Evolutionary conservation across 306 rosid genomes (phyloP), one percentile per base, ranked within the genome.

Genomic region (Clitoria ternatea): DNA sequence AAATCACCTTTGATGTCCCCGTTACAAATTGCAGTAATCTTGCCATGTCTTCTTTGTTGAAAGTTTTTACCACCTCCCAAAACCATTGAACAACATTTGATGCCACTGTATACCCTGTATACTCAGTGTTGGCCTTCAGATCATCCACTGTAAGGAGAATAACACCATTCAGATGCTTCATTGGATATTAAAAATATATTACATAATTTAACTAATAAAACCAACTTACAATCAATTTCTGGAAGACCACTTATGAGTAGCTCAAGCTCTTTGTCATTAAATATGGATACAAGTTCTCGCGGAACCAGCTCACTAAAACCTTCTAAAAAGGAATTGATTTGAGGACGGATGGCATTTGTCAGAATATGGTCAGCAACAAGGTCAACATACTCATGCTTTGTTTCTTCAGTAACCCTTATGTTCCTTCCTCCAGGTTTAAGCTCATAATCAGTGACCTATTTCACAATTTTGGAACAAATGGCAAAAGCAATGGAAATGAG

Each of bases 181-280:
- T 18, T 13, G 59, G 12, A 68, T 57, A 71, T 66, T 63, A 75
- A 61, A n/a, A 62, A 65, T 53, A 44, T 12, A 49, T 18, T 18
- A 17, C 10, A 56, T 29, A 54, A 26, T 57, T 35, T 9, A 66
- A 77, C 13, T 14, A 59, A 17, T 18, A 18, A 61, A 47, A 13
- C 61, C 45, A 42, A 82, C 99, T 91, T 80, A 95, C 99, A 81
- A 76, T 95, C 99, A 75, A 95, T 95, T 83, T 95, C 99, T 11
- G 99, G 99, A 81, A 95, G 99, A 52, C 99, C 99, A 76, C 99
- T 95, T 66, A 95, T 95, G 70, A 95, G 97, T 77, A 95, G 89
- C 89, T 95, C 99, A 69, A 95, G 96, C 91, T 95, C 99, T 75
- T 88, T 95, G 75, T 85, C 99, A 57, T 95, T 91, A 77, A 95